These are phyloP conservation scores for Eutypella sp. DNA, from an alignment of 2,329 filamentous ascomycete genomes.

Conservation along the genomic window DNA sequence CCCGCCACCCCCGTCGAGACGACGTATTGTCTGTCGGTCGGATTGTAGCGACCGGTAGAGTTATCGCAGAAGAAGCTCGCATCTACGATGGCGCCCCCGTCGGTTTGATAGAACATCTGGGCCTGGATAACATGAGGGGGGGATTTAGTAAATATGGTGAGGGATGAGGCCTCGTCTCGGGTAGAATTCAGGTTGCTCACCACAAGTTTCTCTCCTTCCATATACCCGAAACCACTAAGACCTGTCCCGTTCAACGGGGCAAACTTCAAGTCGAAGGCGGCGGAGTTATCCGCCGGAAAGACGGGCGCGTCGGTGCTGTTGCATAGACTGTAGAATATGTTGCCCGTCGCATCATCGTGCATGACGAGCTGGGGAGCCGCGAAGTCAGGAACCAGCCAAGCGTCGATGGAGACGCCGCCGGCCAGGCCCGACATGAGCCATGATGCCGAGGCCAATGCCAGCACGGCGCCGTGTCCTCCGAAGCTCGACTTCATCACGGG, in stretches of 20 bases:
- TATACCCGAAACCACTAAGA: neutral
- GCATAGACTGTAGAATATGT: constrained; percentile 8
- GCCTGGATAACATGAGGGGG: neutral
- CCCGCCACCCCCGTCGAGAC: neutral
- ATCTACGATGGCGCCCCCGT: neutral
- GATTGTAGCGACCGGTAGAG: neutral
- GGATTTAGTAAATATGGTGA: no score
- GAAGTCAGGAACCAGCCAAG: neutral
- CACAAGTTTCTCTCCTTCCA: neutral
- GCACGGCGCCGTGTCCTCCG: neutral
- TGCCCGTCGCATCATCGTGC: constrained; percentile 6
- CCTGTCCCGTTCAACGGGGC: neutral
- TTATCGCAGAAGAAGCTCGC: neutral
- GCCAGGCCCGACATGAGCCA: neutral
- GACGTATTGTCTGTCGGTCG: neutral
- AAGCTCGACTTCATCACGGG: neutral
- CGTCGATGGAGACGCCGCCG: neutral
- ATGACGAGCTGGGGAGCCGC: constrained; percentile 5
- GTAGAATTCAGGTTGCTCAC: no score
- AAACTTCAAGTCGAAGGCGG: constrained; percentile 2
- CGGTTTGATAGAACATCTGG: neutral
- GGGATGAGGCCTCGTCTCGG: no score
- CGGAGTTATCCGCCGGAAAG: constrained; percentile 5
- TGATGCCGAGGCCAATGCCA: neutral
- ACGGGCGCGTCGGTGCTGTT: constrained; percentile 7